phyloP scores from a whole-genome alignment of 305 asterid genomes.

The Fraxinus latifolia region DNA sequence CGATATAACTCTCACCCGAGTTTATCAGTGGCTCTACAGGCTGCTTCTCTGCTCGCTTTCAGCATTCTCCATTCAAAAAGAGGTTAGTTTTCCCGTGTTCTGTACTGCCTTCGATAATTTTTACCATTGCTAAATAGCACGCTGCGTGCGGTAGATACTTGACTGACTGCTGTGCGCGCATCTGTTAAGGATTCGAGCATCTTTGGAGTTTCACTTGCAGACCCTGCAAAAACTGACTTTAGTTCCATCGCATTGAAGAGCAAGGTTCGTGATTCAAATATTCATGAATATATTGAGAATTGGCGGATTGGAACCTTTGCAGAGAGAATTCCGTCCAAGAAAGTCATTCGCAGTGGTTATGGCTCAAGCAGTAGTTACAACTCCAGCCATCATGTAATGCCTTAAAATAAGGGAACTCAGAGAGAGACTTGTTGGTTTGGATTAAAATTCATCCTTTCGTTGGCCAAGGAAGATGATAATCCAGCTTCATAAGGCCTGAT shows the following conservation, averaged over 20 bases:
- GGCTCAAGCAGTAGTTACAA: constrained; percentile 17
- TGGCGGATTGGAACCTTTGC: constrained; percentile 13
- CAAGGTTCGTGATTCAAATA: constrained; percentile 27
- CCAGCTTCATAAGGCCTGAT: not conserved
- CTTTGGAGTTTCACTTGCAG: constrained; percentile 49
- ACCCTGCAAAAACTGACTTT: constrained; percentile 30
- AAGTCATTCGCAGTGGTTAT: constrained; percentile 24
- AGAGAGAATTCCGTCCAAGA: constrained; percentile 43
- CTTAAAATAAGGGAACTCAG: constrained; percentile 41
- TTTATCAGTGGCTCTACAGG: constrained; percentile 57
- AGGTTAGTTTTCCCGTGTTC: constrained; percentile 37
- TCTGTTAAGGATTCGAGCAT: constrained; percentile 56
- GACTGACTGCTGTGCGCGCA: constrained; percentile 20
- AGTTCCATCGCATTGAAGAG: constrained; percentile 38
- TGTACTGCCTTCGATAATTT: not conserved
- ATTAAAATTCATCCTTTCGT: constrained; percentile 17
- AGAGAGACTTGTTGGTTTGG: constrained; percentile 32
- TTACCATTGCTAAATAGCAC: not conserved
- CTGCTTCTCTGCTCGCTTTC: constrained; percentile 67
- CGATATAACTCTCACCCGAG: not conserved
- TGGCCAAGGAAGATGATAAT: not conserved
- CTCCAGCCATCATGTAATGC: constrained; percentile 63
- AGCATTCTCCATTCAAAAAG: constrained; percentile 61
- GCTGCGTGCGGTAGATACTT: not conserved
- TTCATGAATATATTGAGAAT: not conserved